phyloP scores from a whole-genome alignment of 208 protist species.

The Leishmania tropica region DNA sequence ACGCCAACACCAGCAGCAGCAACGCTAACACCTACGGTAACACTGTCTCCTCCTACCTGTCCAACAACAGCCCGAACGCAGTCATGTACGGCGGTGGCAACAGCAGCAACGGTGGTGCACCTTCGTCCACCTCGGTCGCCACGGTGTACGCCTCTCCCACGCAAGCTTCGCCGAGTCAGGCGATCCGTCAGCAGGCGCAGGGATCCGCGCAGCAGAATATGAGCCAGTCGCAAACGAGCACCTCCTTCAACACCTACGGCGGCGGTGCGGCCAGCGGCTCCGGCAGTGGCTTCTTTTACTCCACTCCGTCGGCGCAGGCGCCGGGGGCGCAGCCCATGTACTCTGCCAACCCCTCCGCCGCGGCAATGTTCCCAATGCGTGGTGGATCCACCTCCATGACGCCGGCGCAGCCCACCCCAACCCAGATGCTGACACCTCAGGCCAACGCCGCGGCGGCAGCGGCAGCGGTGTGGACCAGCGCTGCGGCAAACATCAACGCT shows the following conservation, averaged over 20 bases:
- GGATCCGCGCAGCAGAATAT: constrained; percentile 18
- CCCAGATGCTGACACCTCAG: constrained; percentile 22
- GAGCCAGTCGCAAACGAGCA: constrained; percentile 7
- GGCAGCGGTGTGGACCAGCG: constrained; percentile 21
- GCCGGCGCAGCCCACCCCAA: constrained; percentile 2
- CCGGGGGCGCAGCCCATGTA: constrained; percentile 28
- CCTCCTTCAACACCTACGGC: constrained; percentile 20
- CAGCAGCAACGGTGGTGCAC: constrained; percentile 10
- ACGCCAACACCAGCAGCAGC: constrained; percentile 7
- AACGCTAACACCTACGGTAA: constrained; percentile 11
- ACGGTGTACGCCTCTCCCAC: constrained; percentile 26
- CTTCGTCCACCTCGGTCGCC: constrained; percentile 7
- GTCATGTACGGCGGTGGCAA: constrained; percentile 28
- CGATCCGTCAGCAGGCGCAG: constrained; percentile 9
- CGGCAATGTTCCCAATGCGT: constrained; percentile 27
- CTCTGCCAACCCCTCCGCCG: constrained; percentile 16
- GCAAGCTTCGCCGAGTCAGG: constrained; percentile 6
- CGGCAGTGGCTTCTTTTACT: constrained; percentile 27
- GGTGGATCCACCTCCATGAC: constrained; percentile 15
- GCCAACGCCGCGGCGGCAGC: constrained; percentile 10
- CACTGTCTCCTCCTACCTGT: constrained; percentile 8
- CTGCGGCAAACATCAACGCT: constrained; percentile 44
- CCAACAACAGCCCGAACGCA: constrained; percentile 10
- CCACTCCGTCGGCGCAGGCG: neutral
- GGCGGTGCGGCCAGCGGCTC: neutral